These are phyloP conservation scores for Coelastrella sp. DNA, from an alignment of 139 green algal species.

Conservation along the genomic window DNA sequence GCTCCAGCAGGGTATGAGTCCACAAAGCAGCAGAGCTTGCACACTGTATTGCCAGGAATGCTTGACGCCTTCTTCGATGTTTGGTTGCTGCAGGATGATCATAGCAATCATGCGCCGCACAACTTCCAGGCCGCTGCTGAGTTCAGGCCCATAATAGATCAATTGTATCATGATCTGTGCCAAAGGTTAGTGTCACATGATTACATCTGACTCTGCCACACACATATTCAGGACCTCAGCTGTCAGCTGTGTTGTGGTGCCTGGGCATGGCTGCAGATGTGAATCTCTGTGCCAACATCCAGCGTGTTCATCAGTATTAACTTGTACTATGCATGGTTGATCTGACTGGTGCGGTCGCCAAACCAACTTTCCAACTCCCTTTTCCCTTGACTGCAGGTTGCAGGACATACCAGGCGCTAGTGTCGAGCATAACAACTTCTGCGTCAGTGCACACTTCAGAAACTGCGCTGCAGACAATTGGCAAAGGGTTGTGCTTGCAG, in stretches of 20 bases:
- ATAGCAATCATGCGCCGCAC: neutral
- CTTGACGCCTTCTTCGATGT: neutral
- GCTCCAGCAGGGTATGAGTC: no score
- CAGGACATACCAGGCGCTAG: slow-evolving; percentile 78
- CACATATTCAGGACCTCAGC: no score
- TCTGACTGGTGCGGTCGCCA: no score
- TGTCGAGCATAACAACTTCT: slow-evolving; percentile 99
- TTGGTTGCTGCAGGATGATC: slow-evolving; percentile 6
- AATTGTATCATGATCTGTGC: slow-evolving; percentile 68
- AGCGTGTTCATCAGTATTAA: no score
- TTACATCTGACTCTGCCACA: no score
- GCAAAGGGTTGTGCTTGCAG: slow-evolving; percentile 69
- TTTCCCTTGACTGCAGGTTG: slow-evolving; percentile 55
- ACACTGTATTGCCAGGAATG: no score
- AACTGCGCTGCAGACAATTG: slow-evolving; percentile 79
- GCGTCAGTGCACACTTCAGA: slow-evolving; percentile 93
- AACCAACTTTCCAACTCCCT: no score
- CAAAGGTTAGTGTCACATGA: slow-evolving; percentile 29
- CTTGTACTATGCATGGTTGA: no score
- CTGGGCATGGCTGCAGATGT: no score
- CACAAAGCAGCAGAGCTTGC: no score
- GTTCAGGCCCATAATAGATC: slow-evolving; percentile 88
- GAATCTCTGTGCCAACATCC: no score
- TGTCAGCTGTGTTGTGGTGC: no score
- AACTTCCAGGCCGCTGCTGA: slow-evolving; percentile 87